These are phyloP conservation scores for Coprinopsis marcescibilis DNA, from an alignment of 768 basidiomycete species.

Conservation along the genomic window DNA sequence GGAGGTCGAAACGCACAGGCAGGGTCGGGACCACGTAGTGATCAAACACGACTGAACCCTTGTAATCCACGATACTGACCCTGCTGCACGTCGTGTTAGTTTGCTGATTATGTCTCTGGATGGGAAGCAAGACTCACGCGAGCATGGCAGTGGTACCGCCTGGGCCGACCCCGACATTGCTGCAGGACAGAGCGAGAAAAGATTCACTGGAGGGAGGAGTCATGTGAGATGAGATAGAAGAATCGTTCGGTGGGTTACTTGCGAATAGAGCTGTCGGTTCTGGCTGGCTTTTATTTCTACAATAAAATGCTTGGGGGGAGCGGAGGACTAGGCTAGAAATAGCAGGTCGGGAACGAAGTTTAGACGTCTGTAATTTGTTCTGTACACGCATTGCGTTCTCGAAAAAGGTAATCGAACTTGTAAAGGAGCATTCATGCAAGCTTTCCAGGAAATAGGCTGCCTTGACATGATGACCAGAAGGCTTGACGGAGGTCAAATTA, in stretches of 20 bases:
- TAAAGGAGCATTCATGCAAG: neutral
- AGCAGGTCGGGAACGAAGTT: conserved; percentile 3
- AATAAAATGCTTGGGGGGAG: neutral
- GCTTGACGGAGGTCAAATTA: neutral
- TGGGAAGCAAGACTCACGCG: conserved; percentile 46
- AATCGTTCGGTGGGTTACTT: conserved; percentile 5
- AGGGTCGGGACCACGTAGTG: conserved; percentile 63
- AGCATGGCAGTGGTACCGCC: conserved; percentile 80
- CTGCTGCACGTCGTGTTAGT: conserved; percentile 25
- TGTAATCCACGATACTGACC: conserved; percentile 49
- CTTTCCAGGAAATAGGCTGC: neutral
- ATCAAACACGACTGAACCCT: conserved; percentile 55
- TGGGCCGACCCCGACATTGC: conserved; percentile 73
- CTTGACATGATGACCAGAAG: neutral
- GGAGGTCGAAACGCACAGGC: conserved; percentile 23
- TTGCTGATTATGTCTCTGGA: neutral
- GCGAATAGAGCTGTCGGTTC: too few relatives aligned
- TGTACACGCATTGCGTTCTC: too few relatives aligned
- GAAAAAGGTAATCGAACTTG: neutral
- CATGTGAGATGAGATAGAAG: conserved; percentile 23
- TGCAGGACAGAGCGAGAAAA: conserved; percentile 56
- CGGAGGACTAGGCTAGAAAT: neutral
- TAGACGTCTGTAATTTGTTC: neutral
- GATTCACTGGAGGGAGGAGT: conserved; percentile 35
- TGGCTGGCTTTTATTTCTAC: conserved; percentile 15